Base-by-base conservation (phyloP, 345 rosid species). In the Heritiera littoralis region DNA sequence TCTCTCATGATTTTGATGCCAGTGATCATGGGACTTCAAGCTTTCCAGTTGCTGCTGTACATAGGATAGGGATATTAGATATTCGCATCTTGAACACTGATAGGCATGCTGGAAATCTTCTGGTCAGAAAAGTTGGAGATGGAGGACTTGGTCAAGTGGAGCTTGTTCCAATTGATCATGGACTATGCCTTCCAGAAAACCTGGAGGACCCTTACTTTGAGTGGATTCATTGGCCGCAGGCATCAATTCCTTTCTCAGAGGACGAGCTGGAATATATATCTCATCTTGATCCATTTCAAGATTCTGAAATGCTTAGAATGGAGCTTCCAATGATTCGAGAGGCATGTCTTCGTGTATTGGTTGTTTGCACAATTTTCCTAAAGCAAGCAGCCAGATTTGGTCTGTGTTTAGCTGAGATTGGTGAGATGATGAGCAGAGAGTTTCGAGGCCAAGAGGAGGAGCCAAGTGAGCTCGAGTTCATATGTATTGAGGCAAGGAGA, bases 171-270 rank as follows among this genome's bases (percentile, higher is more conserved):
- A 94, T 95, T 54, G 99, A 95, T 83, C 99, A 95, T 60, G 99
- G 98, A 43, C 92, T 95, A 74, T 89, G 97, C 89, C 86, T 95
- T 77, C 99, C 99, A 0, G 99, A 95, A 85, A 88, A 93, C 49
- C 81, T 95, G 75, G 99, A 95, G 82, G 99, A 95, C 65, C 99
- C 99, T 17, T 95, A 95, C 85, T 92, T 95, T 5, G 99, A 95
- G 89, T 94, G 99, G 99, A 92, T 95, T 83, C 98, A 95, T 81
- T 95, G 99, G 99, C 98, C 99, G 7, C 99, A 95, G 73, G 97
- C 98, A 23, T 95, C 99, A 6, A 91, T 95, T 73, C 99, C 99
- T 18, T 94, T 95, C 80, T 89, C 98, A 8, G 97, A 91, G 35
- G 98, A 90, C 48, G 99, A 95, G 81, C 92, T 95, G 60, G 86